A percentile compares a stretch with the other conserved stretches of the same genome.
Evolutionary conservation across 192 early-diverging fungal species (phyloP).

Genomic region (Chytriomyces hyalinus): DNA sequence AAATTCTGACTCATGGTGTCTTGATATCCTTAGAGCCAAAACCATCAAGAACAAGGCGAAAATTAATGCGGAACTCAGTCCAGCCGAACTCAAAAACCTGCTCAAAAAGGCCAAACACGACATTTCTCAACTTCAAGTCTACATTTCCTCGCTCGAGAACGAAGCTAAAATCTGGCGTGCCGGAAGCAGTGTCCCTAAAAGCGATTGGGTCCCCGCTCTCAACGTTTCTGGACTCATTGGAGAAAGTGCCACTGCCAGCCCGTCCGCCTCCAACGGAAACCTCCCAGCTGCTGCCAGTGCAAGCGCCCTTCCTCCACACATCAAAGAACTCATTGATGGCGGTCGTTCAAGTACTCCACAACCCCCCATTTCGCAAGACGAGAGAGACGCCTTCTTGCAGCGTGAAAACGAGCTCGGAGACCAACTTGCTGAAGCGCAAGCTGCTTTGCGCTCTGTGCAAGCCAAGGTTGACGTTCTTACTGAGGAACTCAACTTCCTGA

Average conservation of each 20-base stretch:
- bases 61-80: conserved; percentile 95
- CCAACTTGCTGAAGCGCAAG: conserved; percentile 89
- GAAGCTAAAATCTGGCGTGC: conserved; percentile 89
- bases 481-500: conserved; percentile 78
- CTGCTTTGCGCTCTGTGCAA: conserved; percentile 70
- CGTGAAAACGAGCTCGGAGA: conserved; percentile 97
- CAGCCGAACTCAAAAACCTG: conserved; percentile 92
- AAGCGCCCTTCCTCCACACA: conserved; percentile 25
- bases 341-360: conserved; percentile 79
- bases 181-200: conserved; percentile 44
- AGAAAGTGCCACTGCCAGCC: conserved; percentile 10
- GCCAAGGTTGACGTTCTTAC: conserved; percentile 65
- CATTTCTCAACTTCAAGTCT: conserved; percentile 79
- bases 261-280: conserved; percentile 4
- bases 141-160: conserved; percentile 82
- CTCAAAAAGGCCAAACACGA: conserved; percentile 90
- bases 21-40: conserved; percentile 72
- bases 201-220: conserved; percentile 45
- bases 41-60: conserved; percentile 99
- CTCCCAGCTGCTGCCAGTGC: conserved; percentile 47
- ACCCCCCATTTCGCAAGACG: conserved; percentile 78
- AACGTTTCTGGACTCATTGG: conserved; percentile 14
- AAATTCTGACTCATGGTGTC: not conserved
- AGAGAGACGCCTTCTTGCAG: conserved; percentile 91
- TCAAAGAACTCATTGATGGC: conserved; percentile 48